These are phyloP conservation scores for Mycena venus DNA, from an alignment of 768 basidiomycete genomes.

Conservation along the genomic window DNA sequence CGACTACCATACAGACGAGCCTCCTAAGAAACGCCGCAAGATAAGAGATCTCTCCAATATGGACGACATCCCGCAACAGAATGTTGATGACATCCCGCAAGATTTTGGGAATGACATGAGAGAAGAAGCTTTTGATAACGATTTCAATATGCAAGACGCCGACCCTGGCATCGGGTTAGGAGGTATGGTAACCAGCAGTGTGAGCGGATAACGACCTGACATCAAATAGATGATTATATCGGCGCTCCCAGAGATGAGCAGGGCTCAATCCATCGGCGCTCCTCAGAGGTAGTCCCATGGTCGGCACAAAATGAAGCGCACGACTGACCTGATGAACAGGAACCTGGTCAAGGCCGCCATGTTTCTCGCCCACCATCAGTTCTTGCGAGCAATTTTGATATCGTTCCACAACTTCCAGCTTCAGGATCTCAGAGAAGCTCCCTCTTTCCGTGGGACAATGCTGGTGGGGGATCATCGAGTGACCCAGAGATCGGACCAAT, in stretches of 20 bases:
- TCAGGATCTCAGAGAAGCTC: slow-evolving; percentile 76
- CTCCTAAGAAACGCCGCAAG: slow-evolving; percentile 64
- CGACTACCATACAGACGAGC: slow-evolving; percentile 50
- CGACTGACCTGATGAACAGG: slow-evolving; percentile 54
- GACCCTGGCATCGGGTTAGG: slow-evolving; percentile 10
- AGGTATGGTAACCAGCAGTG: neutral
- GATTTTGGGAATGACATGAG: slow-evolving; percentile 19
- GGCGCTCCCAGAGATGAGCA: slow-evolving; percentile 10
- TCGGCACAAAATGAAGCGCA: neutral
- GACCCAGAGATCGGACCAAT: slow-evolving; percentile 53
- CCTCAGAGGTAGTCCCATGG: slow-evolving; percentile 67
- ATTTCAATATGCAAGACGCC: slow-evolving; percentile 30
- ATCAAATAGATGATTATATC: slow-evolving; percentile 8
- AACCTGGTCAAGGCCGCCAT: slow-evolving; percentile 89
- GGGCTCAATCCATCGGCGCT: slow-evolving; percentile 44
- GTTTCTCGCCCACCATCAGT: slow-evolving; percentile 69
- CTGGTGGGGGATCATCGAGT: slow-evolving; percentile 74
- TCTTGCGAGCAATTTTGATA: slow-evolving; percentile 62
- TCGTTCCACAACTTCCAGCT: slow-evolving; percentile 51
- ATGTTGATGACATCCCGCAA: slow-evolving; percentile 22
- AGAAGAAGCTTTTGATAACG: slow-evolving; percentile 13
- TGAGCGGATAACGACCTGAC: neutral
- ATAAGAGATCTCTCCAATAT: slow-evolving; percentile 35
- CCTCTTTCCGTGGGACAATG: slow-evolving; percentile 89
- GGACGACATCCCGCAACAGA: slow-evolving; percentile 27